Evolutionary conservation across 352 stramenopile species (phyloP).

Genomic region (Pythium brassicae): DNA sequence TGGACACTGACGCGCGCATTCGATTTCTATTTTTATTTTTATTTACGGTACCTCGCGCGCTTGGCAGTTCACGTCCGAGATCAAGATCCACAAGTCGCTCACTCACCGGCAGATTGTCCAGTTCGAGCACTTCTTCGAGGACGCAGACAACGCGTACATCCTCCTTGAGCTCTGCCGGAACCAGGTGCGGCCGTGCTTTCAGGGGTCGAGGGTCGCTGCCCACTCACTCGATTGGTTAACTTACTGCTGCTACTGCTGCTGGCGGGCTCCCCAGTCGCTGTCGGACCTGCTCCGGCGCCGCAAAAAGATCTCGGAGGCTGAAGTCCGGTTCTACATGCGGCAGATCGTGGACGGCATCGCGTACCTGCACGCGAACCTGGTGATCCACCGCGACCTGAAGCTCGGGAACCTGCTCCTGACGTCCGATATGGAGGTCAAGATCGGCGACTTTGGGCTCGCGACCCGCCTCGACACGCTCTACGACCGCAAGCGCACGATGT

Average conservation of each 20-base stretch:
- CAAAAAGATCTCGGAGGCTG: conserved; percentile 93
- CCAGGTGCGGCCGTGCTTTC: too few relatives aligned
- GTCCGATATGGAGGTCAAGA: conserved; percentile 93
- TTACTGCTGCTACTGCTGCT: too few relatives aligned
- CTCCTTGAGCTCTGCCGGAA: conserved; percentile 97
- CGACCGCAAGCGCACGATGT: conserved; percentile 97
- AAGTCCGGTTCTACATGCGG: conserved; percentile 93
- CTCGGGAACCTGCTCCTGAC: conserved; percentile 97
- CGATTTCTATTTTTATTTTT: neutral
- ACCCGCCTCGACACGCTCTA: conserved; percentile 71
- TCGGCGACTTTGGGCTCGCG: conserved; percentile 96
- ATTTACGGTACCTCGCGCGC: too few relatives aligned
- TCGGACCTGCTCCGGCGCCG: conserved; percentile 94
- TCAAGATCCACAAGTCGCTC: conserved; percentile 98
- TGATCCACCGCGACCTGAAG: conserved; percentile 98
- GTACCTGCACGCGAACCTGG: conserved; percentile 93
- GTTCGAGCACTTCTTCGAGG: conserved; percentile 99
- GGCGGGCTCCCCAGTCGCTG: conserved; percentile 91
- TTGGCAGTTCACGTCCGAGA: conserved; percentile 90
- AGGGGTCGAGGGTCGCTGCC: too few relatives aligned
- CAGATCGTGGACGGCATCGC: conserved; percentile 90
- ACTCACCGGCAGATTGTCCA: conserved; percentile 94
- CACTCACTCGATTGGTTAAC: too few relatives aligned
- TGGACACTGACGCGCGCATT: neutral
- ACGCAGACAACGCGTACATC: conserved; percentile 97